Percentiles rank a stretch among this genome's conserved stretches.
phyloP scores from a whole-genome alignment of 495 filamentous ascomycete genomes.

The Massariosphaeria phaeospora region DNA sequence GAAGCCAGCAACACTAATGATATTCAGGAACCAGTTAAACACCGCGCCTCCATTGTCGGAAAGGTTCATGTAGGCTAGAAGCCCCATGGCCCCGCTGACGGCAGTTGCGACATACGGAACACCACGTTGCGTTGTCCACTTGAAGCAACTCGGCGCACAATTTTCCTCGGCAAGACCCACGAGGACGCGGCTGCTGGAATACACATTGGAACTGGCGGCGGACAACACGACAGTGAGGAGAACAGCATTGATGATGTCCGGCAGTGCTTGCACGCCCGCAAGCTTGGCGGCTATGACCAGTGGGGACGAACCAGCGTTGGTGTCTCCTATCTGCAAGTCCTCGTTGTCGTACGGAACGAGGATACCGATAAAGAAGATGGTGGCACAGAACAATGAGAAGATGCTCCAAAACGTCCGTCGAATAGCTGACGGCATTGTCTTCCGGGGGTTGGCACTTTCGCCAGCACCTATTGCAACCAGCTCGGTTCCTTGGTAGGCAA shows the following conservation, averaged over 20 bases:
- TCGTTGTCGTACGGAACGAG: constrained; percentile 36
- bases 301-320: constrained; percentile 29
- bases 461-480: constrained; percentile 31
- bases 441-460: constrained; percentile 30
- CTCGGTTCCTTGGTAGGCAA: constrained; percentile 33
- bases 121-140: constrained; percentile 32
- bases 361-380: constrained; percentile 34
- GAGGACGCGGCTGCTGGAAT: constrained; percentile 60
- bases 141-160: constrained; percentile 51
- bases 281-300: constrained; percentile 33
- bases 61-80: constrained; percentile 46
- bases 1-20: constrained; percentile 61
- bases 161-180: constrained; percentile 58
- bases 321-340: constrained; percentile 22
- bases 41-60: constrained; percentile 47
- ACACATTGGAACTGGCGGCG: constrained; percentile 53
- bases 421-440: constrained; percentile 32
- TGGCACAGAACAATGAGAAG: constrained; percentile 22
- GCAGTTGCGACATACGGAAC: constrained; percentile 45
- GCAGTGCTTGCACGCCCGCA: constrained; percentile 26
- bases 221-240: constrained; percentile 29
- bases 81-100: constrained; percentile 35
- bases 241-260: constrained; percentile 30
- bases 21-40: constrained; percentile 59
- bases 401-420: constrained; percentile 33